Evolutionary conservation across 1,284 basidiomycete species (phyloP).

Genomic region (Apiotrichum siamense): DNA sequence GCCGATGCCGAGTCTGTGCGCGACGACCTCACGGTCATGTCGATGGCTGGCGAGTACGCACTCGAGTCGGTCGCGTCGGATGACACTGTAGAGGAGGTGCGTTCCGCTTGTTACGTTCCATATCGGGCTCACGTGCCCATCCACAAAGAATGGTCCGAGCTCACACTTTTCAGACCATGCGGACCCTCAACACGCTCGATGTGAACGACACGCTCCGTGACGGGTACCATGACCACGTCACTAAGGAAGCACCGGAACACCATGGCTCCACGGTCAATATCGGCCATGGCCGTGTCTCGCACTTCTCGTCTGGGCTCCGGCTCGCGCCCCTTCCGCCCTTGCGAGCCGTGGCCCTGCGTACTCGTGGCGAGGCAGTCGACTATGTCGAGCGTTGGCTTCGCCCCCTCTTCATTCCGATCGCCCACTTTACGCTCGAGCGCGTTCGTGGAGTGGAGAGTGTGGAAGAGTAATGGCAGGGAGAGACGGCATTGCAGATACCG

Average conservation of each 20-base stretch:
- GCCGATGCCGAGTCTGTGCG: slow-evolving; percentile 5
- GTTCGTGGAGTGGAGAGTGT: too few species aligned
- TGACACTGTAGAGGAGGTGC: neutral
- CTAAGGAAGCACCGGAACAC: too few species aligned
- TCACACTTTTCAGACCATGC: too few species aligned
- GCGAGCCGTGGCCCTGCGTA: slow-evolving; percentile 1
- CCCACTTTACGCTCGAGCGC: slow-evolving; percentile 20
- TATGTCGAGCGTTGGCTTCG: slow-evolving; percentile 33
- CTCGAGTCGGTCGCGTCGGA: neutral
- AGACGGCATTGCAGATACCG: neutral
- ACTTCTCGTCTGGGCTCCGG: neutral
- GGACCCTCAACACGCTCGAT: too few species aligned
- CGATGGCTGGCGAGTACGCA: neutral
- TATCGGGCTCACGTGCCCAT: too few species aligned
- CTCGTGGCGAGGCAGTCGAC: slow-evolving; percentile 30
- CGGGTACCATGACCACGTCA: too few species aligned
- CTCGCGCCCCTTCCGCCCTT: slow-evolving; percentile 1
- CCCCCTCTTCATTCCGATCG: slow-evolving; percentile 32
- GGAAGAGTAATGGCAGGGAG: neutral
- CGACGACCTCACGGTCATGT: neutral
- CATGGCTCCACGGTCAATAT: too few species aligned
- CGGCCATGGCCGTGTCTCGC: neutral
- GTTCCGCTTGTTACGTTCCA: too few species aligned
- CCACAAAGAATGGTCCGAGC: too few species aligned
- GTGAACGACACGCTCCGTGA: too few species aligned